Conservation (phyloP, 140 eudicot species). For the Cichorium intybus region DNA sequence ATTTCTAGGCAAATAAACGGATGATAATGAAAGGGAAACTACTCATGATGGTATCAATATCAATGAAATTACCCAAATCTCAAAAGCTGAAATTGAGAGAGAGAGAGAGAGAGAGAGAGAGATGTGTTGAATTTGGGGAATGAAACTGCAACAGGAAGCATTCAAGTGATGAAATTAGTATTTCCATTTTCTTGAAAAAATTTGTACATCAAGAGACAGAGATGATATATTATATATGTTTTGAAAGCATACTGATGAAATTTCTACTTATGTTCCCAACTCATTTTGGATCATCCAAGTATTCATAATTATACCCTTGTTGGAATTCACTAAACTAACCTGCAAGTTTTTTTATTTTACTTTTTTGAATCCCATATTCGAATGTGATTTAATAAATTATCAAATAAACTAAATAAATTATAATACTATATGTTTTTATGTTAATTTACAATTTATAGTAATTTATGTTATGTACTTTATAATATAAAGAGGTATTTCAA, state of each 20-base stretch:
- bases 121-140: conserved; percentile 32
- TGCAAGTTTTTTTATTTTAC: not conserved
- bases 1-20: conserved; percentile 18
- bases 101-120: conserved; percentile 26
- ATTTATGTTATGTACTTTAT: too few species aligned
- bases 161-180: conserved; percentile 39
- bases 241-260: conserved; percentile 28
- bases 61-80: conserved; percentile 33
- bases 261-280: conserved; percentile 23
- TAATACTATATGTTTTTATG: too few species aligned
- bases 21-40: conserved; percentile 37
- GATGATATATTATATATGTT: conserved; percentile 9
- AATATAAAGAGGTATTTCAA: too few species aligned
- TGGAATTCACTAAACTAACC: conserved; percentile 4
- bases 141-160: conserved; percentile 38
- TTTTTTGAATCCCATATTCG: not conserved
- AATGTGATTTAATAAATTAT: not conserved
- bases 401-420: too few species aligned
- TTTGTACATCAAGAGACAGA: conserved; percentile 20
- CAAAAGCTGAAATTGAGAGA: conserved; percentile 32
- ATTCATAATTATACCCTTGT: conserved; percentile 8
- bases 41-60: conserved; percentile 39
- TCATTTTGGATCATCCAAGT: conserved; percentile 18
- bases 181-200: conserved; percentile 38
- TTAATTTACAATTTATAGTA: too few species aligned